Conservation (phyloP, 1,284 basidiomycete species). For the Ustilago shanxiensis region DNA sequence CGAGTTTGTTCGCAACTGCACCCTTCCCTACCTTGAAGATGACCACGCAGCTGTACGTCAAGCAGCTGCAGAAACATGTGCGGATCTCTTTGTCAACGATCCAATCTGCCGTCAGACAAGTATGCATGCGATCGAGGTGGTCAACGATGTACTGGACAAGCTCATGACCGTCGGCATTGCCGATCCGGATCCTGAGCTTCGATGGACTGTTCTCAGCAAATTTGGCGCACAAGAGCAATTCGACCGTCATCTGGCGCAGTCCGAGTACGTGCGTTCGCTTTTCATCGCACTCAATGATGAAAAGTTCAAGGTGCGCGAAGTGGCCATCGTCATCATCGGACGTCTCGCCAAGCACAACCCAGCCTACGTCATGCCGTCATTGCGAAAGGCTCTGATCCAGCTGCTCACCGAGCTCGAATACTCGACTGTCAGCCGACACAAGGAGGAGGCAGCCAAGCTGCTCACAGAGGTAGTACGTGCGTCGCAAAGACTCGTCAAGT, state of each 20-base stretch:
- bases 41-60: slow-evolving; percentile 89
- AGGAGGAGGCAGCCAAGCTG: slow-evolving; percentile 74
- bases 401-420: slow-evolving; percentile 97
- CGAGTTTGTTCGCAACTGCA: slow-evolving; percentile 93
- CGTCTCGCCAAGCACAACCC: slow-evolving; percentile 95
- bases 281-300: slow-evolving; percentile 99
- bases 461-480: slow-evolving; percentile 73
- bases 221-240: slow-evolving; percentile 94
- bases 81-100: slow-evolving; percentile 87
- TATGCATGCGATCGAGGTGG: slow-evolving; percentile 95
- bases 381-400: slow-evolving; percentile 95
- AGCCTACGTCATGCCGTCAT: slow-evolving; percentile 97
- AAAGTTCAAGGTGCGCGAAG: slow-evolving; percentile 90
- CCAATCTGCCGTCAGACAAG: slow-evolving; percentile 97
- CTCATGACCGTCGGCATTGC: slow-evolving; percentile 96
- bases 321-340: slow-evolving; percentile 91
- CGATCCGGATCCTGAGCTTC: slow-evolving; percentile 76
- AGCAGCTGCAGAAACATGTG: slow-evolving; percentile 93
- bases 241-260: slow-evolving; percentile 97
- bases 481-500: slow-evolving; percentile 93
- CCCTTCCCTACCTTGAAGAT: slow-evolving; percentile 93
- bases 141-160: slow-evolving; percentile 97
- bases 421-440: slow-evolving; percentile 84
- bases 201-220: slow-evolving; percentile 79
- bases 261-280: slow-evolving; percentile 94